Evolutionary conservation across 164 flowering plant species (phyloP).

Genomic region (Amborella trichopoda): DNA sequence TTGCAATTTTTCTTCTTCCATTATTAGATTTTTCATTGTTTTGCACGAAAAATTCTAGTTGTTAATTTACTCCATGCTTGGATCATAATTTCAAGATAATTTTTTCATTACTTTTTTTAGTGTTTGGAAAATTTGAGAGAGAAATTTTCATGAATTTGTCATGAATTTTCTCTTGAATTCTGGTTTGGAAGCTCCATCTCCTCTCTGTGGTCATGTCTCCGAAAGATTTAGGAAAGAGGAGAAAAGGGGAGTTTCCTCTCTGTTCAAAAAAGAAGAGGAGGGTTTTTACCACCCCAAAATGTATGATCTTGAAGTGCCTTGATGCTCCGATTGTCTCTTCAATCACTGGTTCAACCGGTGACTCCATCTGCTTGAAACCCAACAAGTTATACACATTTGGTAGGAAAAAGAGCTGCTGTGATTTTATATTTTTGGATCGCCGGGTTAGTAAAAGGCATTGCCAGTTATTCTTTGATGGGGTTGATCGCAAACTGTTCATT

Average conservation of each 20-base stretch:
- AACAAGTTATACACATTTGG: constrained; percentile 46
- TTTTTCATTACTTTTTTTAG: no score
- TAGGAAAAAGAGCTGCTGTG: constrained; percentile 20
- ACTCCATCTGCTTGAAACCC: constrained; percentile 30
- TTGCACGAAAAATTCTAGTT: no score
- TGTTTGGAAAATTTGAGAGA: no score
- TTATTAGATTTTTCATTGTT: no score
- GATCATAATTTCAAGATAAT: no score
- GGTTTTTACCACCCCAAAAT: constrained; percentile 10
- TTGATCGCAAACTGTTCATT: constrained; percentile 26
- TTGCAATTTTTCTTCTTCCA: no score
- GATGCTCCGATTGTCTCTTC: constrained; percentile 23
- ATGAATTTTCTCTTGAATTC: no score
- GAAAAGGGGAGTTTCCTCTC: not conserved
- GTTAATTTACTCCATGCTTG: no score
- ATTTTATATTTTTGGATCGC: constrained; percentile 27
- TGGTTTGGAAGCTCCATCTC: no score
- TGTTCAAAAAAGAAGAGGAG: constrained; percentile 9
- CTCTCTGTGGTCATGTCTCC: no score
- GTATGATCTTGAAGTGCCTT: constrained; percentile 16
- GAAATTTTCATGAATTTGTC: no score
- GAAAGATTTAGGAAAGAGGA: no score
- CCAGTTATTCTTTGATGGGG: constrained; percentile 39
- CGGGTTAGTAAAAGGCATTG: constrained; percentile 65
- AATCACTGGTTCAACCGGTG: constrained; percentile 12